A percentile compares a stretch with the other conserved stretches of the same genome.
phyloP scores from a whole-genome alignment of 2,329 filamentous ascomycete genomes.

The Alternaria triticimaculans region DNA sequence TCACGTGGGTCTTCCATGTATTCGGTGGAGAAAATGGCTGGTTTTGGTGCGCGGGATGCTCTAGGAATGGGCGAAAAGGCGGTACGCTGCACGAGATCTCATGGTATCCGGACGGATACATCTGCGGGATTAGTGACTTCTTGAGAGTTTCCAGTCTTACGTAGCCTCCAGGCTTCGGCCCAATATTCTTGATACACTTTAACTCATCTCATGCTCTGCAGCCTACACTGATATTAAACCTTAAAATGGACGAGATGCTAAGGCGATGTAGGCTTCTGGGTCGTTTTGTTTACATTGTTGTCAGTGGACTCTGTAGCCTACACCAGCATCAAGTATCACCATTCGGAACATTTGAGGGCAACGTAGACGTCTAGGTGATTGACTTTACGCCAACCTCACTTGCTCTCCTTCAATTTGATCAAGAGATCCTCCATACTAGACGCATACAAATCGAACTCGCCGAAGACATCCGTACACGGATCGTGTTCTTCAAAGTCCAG shows the following conservation, averaged over 20 bases:
- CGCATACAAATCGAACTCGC: conserved; percentile 34
- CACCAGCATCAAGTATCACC: not conserved
- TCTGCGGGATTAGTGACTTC: not conserved
- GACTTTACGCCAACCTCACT: not conserved
- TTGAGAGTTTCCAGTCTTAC: not conserved
- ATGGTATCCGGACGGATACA: not conserved
- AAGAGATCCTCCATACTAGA: conserved; percentile 29
- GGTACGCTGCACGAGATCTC: not conserved
- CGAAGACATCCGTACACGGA: conserved; percentile 31
- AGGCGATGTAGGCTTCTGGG: not conserved
- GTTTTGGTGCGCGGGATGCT: not conserved
- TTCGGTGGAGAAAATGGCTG: not conserved
- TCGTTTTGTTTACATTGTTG: too few relatives aligned
- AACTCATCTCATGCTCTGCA: not conserved
- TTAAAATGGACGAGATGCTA: not conserved
- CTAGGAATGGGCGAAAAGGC: not conserved
- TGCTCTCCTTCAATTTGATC: conserved; percentile 22
- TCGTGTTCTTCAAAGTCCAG: conserved; percentile 33
- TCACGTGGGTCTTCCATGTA: too few relatives aligned
- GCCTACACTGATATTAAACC: not conserved
- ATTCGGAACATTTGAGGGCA: not conserved
- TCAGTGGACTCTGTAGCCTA: not conserved
- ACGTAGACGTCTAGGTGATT: not conserved
- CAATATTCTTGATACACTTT: not conserved
- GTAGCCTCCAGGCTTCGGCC: not conserved